phyloP scores from a whole-genome alignment of 805 yeast genomes.

The Wickerhamomyces queroliae region DNA sequence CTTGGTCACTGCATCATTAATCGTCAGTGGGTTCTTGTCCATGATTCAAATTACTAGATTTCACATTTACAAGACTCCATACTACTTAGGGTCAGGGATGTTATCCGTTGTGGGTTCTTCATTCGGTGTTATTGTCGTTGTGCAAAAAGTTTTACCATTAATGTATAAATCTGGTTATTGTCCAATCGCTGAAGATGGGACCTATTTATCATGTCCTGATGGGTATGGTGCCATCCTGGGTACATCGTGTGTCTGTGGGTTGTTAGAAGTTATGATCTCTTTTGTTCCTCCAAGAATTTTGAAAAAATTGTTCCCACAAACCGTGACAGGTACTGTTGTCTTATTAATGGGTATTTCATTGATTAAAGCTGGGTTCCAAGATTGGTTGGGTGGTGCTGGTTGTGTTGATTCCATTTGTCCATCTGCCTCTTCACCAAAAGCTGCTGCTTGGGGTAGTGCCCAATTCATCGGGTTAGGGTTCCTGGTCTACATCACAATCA shows the following conservation, averaged over 20 bases:
- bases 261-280: conserved; percentile 65
- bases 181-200: conserved; percentile 59
- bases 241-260: conserved; percentile 68
- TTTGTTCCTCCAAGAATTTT: conserved; percentile 71
- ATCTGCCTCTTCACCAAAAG: conserved; percentile 44
- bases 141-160: conserved; percentile 66
- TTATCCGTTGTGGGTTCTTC: conserved; percentile 89
- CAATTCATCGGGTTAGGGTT: conserved; percentile 84
- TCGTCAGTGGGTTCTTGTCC: conserved; percentile 67
- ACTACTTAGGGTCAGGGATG: conserved; percentile 84
- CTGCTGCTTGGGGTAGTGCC: conserved; percentile 82
- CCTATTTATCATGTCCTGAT: conserved; percentile 71
- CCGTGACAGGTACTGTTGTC: conserved; percentile 92
- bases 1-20: conserved; percentile 66
- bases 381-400: conserved; percentile 86
- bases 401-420: conserved; percentile 50
- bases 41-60: conserved; percentile 75
- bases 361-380: conserved; percentile 67
- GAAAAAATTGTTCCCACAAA: conserved; percentile 76
- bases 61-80: conserved; percentile 68
- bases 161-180: conserved; percentile 75
- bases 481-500: conserved; percentile 67
- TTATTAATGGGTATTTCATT: conserved; percentile 73
- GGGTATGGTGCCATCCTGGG: conserved; percentile 85
- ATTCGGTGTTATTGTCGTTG: conserved; percentile 82